These are phyloP conservation scores for Ceratocystis papillata DNA, from an alignment of 2,329 filamentous ascomycete genomes.

Conservation along the genomic window DNA sequence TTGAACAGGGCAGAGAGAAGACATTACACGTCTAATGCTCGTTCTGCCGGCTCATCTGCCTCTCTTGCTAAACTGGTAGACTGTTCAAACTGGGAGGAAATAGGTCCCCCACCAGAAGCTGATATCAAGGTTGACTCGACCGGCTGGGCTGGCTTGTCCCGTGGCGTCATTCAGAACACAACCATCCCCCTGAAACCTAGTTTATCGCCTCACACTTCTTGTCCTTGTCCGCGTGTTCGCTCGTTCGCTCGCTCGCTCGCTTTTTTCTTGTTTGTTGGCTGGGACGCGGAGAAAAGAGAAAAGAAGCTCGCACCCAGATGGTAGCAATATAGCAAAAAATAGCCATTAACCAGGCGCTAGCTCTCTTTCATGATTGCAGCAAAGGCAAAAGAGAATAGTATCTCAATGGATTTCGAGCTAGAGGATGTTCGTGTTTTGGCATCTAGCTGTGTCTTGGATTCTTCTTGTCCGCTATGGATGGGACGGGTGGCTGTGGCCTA, in stretches of 20 bases:
- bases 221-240: neutral
- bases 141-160: neutral
- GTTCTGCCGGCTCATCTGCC: too few relatives aligned
- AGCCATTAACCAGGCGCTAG: too few relatives aligned
- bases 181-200: neutral
- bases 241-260: neutral
- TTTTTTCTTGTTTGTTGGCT: neutral
- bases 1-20: neutral
- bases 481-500: slow-evolving; percentile 2
- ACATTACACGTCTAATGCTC: neutral
- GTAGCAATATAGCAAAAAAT: too few relatives aligned
- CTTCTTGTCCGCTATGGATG: neutral
- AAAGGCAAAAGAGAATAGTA: too few relatives aligned
- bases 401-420: too few relatives aligned
- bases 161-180: slow-evolving; percentile 1
- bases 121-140: neutral
- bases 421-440: too few relatives aligned
- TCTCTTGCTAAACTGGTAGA: too few relatives aligned
- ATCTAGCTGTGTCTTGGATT: neutral
- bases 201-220: neutral
- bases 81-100: too few relatives aligned
- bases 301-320: neutral
- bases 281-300: neutral
- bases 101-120: too few relatives aligned
- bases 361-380: too few relatives aligned